Evolutionary conservation across 2,329 filamentous ascomycete species (phyloP).

Genomic region (Aspergillus ochraceoroseus): DNA sequence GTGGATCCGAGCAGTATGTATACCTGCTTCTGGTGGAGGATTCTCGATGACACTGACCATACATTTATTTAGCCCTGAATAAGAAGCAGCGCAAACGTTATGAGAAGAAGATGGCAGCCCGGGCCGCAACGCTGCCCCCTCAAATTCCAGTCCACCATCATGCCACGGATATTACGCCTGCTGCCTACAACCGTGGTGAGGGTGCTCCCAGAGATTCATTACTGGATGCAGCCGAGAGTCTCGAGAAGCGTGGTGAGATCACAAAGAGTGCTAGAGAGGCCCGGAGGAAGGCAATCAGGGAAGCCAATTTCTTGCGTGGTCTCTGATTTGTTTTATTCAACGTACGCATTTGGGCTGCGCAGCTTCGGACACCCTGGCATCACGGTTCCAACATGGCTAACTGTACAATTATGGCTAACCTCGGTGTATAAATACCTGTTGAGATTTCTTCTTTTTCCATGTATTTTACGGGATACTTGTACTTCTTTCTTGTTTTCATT

Average conservation of each 20-base stretch:
- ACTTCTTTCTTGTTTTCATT: conserved; percentile 26
- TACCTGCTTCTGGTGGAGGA: background rate
- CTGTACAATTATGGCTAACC: conserved; percentile 18
- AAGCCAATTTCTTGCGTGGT: conserved; percentile 47
- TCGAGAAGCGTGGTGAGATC: conserved; percentile 40
- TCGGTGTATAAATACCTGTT: conserved; percentile 3
- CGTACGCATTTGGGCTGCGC: background rate
- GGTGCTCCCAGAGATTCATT: conserved; percentile 24
- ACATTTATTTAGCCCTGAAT: conserved; percentile 37
- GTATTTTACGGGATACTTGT: conserved; percentile 32
- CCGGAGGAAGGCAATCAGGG: conserved; percentile 45
- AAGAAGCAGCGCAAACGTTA: conserved; percentile 46
- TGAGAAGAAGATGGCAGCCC: conserved; percentile 46
- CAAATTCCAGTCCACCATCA: conserved; percentile 45
- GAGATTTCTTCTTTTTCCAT: conserved; percentile 20
- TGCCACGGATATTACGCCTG: conserved; percentile 43
- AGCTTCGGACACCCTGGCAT: conserved; percentile 7
- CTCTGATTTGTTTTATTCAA: conserved; percentile 31
- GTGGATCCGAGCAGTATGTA: conserved; percentile 41
- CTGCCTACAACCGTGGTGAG: conserved; percentile 30
- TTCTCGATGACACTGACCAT: conserved; percentile 16
- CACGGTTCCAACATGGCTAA: conserved; percentile 6
- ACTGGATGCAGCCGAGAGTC: conserved; percentile 34
- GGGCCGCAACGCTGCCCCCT: conserved; percentile 36
- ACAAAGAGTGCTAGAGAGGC: conserved; percentile 44